These are phyloP conservation scores for Syzygium aromaticum DNA, from an alignment of 345 rosid species.

Conservation along the genomic window DNA sequence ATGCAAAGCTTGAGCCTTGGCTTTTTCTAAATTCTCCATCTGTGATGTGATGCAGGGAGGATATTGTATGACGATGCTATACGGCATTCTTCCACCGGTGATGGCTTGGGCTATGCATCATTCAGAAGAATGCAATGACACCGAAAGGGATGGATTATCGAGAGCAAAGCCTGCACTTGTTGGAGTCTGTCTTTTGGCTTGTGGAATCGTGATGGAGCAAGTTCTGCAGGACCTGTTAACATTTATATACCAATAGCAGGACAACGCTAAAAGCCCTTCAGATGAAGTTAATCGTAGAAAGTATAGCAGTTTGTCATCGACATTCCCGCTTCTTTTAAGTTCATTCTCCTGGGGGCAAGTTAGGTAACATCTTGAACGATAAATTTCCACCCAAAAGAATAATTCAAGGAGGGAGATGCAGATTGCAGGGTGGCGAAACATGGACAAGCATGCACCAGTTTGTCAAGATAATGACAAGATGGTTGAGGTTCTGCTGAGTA, in stretches of 20 bases:
- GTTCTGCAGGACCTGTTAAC: slow-evolving; percentile 21
- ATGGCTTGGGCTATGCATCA: slow-evolving; percentile 52
- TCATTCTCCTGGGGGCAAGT: neutral
- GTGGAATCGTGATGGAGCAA: slow-evolving; percentile 38
- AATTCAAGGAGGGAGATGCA: neutral
- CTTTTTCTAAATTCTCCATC: neutral
- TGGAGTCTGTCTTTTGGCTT: slow-evolving; percentile 37
- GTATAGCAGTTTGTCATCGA: neutral
- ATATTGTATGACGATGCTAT: slow-evolving; percentile 56
- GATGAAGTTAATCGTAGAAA: neutral
- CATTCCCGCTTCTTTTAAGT: neutral
- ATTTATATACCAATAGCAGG: neutral
- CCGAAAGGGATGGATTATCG: slow-evolving; percentile 7
- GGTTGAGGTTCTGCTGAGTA: neutral
- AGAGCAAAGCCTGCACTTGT: slow-evolving; percentile 27
- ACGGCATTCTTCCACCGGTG: slow-evolving; percentile 62
- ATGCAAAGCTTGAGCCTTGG: neutral
- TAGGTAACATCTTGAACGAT: neutral
- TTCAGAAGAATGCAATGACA: slow-evolving; percentile 4
- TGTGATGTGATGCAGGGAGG: slow-evolving; percentile 38
- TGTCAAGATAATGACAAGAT: neutral
- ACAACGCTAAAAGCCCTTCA: neutral
- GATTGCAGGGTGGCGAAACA: neutral
- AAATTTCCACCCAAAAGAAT: neutral
- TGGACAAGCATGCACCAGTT: neutral